These are phyloP conservation scores for Coniella vitis DNA, from an alignment of 2,329 filamentous ascomycete species.

Conservation along the genomic window DNA sequence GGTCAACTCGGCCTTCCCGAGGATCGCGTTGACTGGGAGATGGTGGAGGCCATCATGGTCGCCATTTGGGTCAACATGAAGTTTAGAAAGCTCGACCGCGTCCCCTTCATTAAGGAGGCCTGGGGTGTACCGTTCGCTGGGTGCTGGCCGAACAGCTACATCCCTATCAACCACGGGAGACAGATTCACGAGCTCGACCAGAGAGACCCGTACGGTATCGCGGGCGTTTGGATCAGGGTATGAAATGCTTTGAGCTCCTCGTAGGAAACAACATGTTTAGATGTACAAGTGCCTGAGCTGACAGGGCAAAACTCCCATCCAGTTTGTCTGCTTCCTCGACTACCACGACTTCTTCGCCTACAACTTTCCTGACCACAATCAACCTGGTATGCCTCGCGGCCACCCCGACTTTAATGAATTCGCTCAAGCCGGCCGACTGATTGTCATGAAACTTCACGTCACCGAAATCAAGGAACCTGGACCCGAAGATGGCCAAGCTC, in stretches of 20 bases:
- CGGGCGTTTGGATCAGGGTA: constrained; percentile 65
- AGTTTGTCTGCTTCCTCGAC: constrained; percentile 49
- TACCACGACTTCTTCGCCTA: constrained; percentile 66
- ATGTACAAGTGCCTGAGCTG: background rate
- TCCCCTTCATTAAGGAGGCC: constrained; percentile 41
- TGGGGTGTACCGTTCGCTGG: constrained; percentile 52
- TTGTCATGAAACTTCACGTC: constrained; percentile 60
- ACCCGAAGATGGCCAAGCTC: constrained; percentile 46
- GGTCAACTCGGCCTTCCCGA: background rate
- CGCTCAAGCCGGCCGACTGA: constrained; percentile 62
- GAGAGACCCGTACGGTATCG: constrained; percentile 63
- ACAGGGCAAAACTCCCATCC: constrained; percentile 1
- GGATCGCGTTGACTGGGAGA: constrained; percentile 68
- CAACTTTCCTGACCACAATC: constrained; percentile 53
- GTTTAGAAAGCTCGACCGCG: constrained; percentile 35
- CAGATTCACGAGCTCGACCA: constrained; percentile 39
- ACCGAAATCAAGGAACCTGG: constrained; percentile 54
- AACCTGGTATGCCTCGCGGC: constrained; percentile 37
- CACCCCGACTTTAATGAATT: constrained; percentile 43
- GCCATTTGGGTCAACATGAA: constrained; percentile 58
- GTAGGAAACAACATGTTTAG: too few species aligned
- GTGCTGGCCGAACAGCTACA: constrained; percentile 44
- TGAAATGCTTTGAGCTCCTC: too few species aligned
- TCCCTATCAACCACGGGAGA: constrained; percentile 27
- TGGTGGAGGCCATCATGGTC: constrained; percentile 67